Conservation (phyloP, 176 grass and related monocot genomes). For the Hordeum vulgare region DNA sequence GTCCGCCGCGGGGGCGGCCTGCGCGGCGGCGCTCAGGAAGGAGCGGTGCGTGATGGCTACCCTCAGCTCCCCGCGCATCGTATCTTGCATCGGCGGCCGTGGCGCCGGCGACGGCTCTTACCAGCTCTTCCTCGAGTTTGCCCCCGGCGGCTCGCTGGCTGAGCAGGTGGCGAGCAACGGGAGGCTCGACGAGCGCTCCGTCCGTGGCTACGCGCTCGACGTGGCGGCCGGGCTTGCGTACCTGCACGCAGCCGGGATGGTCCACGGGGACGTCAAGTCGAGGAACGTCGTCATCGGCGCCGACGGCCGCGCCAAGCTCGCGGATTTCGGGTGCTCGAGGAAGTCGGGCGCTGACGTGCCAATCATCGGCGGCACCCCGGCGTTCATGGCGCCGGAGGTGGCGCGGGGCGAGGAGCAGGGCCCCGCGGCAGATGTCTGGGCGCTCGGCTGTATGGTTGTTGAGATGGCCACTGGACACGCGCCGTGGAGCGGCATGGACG, state of each 20-base stretch:
- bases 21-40: neutral
- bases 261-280: slow-evolving; percentile 80
- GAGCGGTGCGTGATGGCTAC: slow-evolving; percentile 27
- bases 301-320: slow-evolving; percentile 57
- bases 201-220: slow-evolving; percentile 18
- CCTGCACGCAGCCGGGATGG: slow-evolving; percentile 34
- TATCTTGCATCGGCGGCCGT: slow-evolving; percentile 55
- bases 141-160: slow-evolving; percentile 47
- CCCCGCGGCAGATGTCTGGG: slow-evolving; percentile 60
- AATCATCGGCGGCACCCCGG: slow-evolving; percentile 51
- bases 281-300: slow-evolving; percentile 59
- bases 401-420: slow-evolving; percentile 71
- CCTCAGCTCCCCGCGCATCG: slow-evolving; percentile 44
- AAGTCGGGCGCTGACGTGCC: accelerated
- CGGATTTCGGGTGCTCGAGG: slow-evolving; percentile 66
- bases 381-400: no score
- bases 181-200: slow-evolving; percentile 25
- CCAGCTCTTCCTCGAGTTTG: slow-evolving; percentile 62
- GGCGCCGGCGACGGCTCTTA: neutral
- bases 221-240: slow-evolving; percentile 45
- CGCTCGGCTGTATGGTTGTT: slow-evolving; percentile 52
- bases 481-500: slow-evolving; percentile 25
- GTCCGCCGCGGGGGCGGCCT: neutral
- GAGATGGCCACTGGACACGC: slow-evolving; percentile 65
- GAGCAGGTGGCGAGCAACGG: slow-evolving; percentile 15